Base-by-base conservation (phyloP, 2,329 filamentous ascomycete genomes). In the Dactylonectria estremocensis region DNA sequence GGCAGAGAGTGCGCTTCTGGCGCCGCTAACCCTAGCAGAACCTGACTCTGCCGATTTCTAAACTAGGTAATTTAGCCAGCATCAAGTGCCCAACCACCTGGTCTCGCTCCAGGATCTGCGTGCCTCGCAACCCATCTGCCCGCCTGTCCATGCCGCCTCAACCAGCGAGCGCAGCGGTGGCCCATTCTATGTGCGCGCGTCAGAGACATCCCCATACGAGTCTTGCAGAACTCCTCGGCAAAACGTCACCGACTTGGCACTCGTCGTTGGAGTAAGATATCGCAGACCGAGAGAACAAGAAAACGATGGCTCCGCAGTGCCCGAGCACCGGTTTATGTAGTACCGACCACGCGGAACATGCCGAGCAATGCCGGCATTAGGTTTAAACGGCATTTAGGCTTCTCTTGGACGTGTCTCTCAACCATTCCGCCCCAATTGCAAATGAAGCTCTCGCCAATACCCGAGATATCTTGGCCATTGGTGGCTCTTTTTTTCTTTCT, bases 81-180 rank as follows among this genome's bases (percentile, higher is more conserved):
- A 14, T 40, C 9, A 40, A 40, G 37, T 11, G 37, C 11, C 37
- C 13, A 40, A 40, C 37, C 37, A 40, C 37, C 37, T 16, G 37
- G 37, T 40, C 16, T 13, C 11, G 11, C 5, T 16, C 37, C 28
- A 55, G 60, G 60, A 62, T 62, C 43, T 16, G 43, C 20, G 52
- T 56, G 31, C 59, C 50, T 55, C 50, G 50, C n/a, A 40, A 16
- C 49, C 49, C 37, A 54, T 53, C 58, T 45, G 45, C 56, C 24
- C 49, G 56, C 56, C 24, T 37, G 56, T 59, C 37, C 31, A 28
- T 31, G 45, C 45, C 31, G 49, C 46, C 46, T 52, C 33, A 16
- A 9, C n/a, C 24, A 16, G 16, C 16, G 37, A 16, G 16, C 16
- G 37, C 37, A 40, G 37, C 37, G 37, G 13, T 5, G 37, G 37